These are phyloP conservation scores for Blastobotrys illinoisensis DNA, from an alignment of 1,139 yeast genomes.

Conservation along the genomic window DNA sequence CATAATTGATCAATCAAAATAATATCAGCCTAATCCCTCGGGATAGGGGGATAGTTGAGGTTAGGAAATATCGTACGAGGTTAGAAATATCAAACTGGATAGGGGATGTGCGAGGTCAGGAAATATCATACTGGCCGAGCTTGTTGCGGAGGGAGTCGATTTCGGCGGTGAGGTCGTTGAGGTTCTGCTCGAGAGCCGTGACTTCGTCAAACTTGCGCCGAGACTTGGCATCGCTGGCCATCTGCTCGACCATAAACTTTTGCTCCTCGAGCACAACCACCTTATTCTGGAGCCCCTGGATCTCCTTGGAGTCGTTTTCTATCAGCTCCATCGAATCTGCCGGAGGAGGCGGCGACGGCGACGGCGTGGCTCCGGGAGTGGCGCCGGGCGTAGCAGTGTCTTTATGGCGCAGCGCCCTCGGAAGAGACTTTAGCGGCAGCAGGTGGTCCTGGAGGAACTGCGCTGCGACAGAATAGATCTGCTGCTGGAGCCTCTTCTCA, in stretches of 20 bases:
- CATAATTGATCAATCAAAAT: too few relatives aligned
- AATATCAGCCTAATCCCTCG: too few relatives aligned
- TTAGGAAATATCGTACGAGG: too few relatives aligned
- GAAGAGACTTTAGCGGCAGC: constrained; percentile 48
- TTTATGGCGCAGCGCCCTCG: constrained; percentile 35
- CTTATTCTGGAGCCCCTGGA: constrained; percentile 53
- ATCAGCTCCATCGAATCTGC: constrained; percentile 8
- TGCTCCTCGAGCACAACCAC: constrained; percentile 87
- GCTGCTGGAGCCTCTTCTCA: constrained; percentile 41
- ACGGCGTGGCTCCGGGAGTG: background rate
- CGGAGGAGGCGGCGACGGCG: constrained; percentile 6
- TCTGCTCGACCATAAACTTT: constrained; percentile 58
- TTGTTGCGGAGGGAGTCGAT: constrained; percentile 45
- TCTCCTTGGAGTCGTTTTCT: constrained; percentile 3
- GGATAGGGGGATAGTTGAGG: too few relatives aligned
- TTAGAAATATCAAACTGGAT: too few relatives aligned
- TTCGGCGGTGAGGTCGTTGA: constrained; percentile 51
- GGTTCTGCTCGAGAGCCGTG: constrained; percentile 51
- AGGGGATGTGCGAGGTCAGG: too few relatives aligned
- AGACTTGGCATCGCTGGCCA: constrained; percentile 56
- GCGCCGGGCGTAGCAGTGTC: constrained; percentile 8
- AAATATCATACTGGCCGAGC: constrained; percentile 41
- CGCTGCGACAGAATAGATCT: constrained; percentile 44
- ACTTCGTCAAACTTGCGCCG: constrained; percentile 76
- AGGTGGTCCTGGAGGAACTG: constrained; percentile 49